Evolutionary conservation across 140 eudicot species (phyloP).

Genomic region (Stevia rebaudiana): DNA sequence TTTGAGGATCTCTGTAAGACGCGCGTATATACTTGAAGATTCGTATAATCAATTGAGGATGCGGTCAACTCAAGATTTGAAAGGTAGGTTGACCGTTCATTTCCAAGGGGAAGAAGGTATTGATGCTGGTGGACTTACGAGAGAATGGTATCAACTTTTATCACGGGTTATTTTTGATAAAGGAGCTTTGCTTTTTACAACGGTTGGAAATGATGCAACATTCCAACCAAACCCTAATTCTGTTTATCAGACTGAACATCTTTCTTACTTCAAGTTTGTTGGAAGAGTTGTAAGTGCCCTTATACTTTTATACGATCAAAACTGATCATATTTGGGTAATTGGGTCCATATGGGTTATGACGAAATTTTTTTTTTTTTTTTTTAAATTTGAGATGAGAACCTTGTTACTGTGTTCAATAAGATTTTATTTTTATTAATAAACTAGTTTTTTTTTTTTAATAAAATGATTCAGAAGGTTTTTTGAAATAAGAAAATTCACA

Average conservation of each 20-base stretch:
- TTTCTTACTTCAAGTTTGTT: conserved; percentile 93
- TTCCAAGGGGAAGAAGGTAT: conserved; percentile 99
- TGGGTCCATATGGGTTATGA: not conserved
- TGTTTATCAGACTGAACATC: conserved; percentile 96
- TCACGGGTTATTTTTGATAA: conserved; percentile 94
- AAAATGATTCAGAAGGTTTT: not conserved
- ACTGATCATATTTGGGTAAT: not conserved
- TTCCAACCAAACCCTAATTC: conserved; percentile 99
- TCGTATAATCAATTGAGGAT: conserved; percentile 90
- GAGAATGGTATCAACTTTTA: conserved; percentile 96
- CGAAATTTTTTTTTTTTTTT: not conserved
- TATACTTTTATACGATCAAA: not conserved
- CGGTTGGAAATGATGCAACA: conserved; percentile 91
- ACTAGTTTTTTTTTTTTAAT: not conserved
- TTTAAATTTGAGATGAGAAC: no score
- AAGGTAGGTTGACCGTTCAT: conserved; percentile 90
- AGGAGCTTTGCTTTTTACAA: conserved; percentile 89
- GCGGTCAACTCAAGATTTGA: conserved; percentile 81
- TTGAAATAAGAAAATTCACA: not conserved
- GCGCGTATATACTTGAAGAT: conserved; percentile 97
- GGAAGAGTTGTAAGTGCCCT: conserved; percentile 89
- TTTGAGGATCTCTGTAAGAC: conserved; percentile 84
- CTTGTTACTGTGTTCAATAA: no score
- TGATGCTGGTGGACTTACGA: conserved; percentile 98
- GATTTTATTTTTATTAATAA: no score